phyloP scores from a whole-genome alignment of 345 rosid species.

The Linum trigynum region DNA sequence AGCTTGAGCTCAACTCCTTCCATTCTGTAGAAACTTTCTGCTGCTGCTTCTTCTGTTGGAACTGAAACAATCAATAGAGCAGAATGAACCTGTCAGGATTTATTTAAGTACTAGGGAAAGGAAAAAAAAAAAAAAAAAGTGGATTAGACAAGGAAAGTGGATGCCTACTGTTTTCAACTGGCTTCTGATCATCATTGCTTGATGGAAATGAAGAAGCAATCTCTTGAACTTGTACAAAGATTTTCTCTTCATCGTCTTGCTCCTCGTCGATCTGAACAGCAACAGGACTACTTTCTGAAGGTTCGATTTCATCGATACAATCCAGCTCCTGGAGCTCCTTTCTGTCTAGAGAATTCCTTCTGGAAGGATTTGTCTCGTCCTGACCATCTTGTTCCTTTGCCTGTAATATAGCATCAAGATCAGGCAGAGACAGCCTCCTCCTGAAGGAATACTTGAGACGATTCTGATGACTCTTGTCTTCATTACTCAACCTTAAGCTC shows the following conservation, averaged over 20 bases:
- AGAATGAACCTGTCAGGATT: neutral
- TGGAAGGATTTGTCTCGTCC: constrained; percentile 1
- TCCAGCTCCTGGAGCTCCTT: constrained; percentile 16
- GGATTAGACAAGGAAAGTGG: neutral
- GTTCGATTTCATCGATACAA: constrained; percentile 20
- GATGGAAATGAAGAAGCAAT: constrained; percentile 14
- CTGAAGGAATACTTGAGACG: constrained; percentile 36
- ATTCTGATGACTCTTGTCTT: constrained; percentile 24
- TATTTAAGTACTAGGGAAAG: constrained; percentile 8
- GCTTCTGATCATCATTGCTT: constrained; percentile 15
- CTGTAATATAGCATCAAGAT: constrained; percentile 49
- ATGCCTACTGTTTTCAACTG: constrained; percentile 28
- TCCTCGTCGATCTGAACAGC: constrained; percentile 10
- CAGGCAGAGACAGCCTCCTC: constrained; percentile 72
- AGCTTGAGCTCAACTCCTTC: constrained; percentile 8
- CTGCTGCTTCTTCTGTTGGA: constrained; percentile 10
- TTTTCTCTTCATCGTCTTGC: constrained; percentile 10
- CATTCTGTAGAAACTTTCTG: constrained; percentile 12
- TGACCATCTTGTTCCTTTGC: constrained; percentile 24
- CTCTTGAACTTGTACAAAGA: constrained; percentile 21
- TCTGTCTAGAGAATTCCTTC: constrained; percentile 15
- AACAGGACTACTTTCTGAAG: constrained; percentile 8
- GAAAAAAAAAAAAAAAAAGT: constrained; percentile 1
- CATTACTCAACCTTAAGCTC: constrained; percentile 52
- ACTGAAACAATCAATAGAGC: neutral